Evolutionary conservation across 768 basidiomycete genomes (phyloP).

Genomic region (Imleria badia): DNA sequence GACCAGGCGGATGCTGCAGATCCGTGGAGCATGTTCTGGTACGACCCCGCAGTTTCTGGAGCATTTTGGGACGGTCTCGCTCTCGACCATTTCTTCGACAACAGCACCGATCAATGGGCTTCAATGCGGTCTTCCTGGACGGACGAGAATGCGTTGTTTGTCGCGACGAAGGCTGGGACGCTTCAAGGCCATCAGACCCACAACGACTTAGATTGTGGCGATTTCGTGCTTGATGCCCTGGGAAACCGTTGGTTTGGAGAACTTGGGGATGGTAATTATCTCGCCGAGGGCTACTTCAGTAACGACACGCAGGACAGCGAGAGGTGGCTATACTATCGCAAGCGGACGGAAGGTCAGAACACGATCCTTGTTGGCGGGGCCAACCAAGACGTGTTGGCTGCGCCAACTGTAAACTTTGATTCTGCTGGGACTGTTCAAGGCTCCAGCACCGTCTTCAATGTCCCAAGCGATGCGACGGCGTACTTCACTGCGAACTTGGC

Average conservation of each 20-base stretch:
- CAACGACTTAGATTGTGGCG: conserved; percentile 91
- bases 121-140: conserved; percentile 95
- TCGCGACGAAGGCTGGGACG: conserved; percentile 86
- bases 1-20: conserved; percentile 82
- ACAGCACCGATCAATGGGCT: conserved; percentile 76
- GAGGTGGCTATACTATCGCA: conserved; percentile 94
- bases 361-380: conserved; percentile 71
- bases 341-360: conserved; percentile 97
- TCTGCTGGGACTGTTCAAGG: conserved; percentile 69
- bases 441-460: conserved; percentile 74
- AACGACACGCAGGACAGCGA: conserved; percentile 63
- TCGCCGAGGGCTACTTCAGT: conserved; percentile 73
- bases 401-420: conserved; percentile 56
- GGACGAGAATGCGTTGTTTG: conserved; percentile 74
- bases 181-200: conserved; percentile 88
- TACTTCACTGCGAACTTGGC: conserved; percentile 80
- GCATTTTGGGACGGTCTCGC: conserved; percentile 90
- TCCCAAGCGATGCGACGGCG: conserved; percentile 69
- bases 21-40: conserved; percentile 93
- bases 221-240: conserved; percentile 93
- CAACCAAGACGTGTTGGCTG: conserved; percentile 79
- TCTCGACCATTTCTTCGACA: conserved; percentile 82
- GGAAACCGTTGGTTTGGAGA: conserved; percentile 96
- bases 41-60: conserved; percentile 76
- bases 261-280: conserved; percentile 86